These are phyloP conservation scores for Ogataea minuta DNA, from an alignment of 805 yeast species.

Conservation along the genomic window DNA sequence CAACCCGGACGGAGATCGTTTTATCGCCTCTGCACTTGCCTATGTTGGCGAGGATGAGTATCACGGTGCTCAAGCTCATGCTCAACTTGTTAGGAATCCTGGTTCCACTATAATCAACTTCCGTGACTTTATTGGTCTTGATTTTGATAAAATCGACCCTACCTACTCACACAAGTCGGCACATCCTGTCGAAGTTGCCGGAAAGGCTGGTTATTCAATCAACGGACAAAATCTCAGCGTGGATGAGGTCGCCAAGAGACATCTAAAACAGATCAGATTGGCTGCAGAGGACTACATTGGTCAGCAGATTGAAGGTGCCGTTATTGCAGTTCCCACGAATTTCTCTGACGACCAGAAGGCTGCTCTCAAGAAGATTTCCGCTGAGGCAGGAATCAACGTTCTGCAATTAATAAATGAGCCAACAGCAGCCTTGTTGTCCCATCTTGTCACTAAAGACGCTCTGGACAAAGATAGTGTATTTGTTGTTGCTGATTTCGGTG, in stretches of 20 bases:
- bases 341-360: slow-evolving; percentile 71
- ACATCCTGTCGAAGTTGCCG: slow-evolving; percentile 59
- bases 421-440: slow-evolving; percentile 85
- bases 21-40: slow-evolving; percentile 88
- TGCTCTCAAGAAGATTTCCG: slow-evolving; percentile 59
- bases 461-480: slow-evolving; percentile 65
- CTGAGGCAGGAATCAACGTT: slow-evolving; percentile 72
- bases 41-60: slow-evolving; percentile 94
- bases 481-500: slow-evolving; percentile 96
- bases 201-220: slow-evolving; percentile 67
- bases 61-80: slow-evolving; percentile 95
- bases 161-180: slow-evolving; percentile 65
- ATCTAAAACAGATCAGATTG: slow-evolving; percentile 70
- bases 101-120: slow-evolving; percentile 82
- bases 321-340: slow-evolving; percentile 87
- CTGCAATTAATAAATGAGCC: slow-evolving; percentile 92
- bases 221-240: slow-evolving; percentile 60
- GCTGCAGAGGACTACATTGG: slow-evolving; percentile 96
- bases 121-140: slow-evolving; percentile 86
- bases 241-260: slow-evolving; percentile 80
- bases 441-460: slow-evolving; percentile 52
- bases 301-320: slow-evolving; percentile 72
- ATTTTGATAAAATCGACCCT: slow-evolving; percentile 67
- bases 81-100: slow-evolving; percentile 89
- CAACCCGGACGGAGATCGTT: slow-evolving; percentile 98